phyloP scores from a whole-genome alignment of 345 rosid genomes.

The Capsella bursapastoris region DNA sequence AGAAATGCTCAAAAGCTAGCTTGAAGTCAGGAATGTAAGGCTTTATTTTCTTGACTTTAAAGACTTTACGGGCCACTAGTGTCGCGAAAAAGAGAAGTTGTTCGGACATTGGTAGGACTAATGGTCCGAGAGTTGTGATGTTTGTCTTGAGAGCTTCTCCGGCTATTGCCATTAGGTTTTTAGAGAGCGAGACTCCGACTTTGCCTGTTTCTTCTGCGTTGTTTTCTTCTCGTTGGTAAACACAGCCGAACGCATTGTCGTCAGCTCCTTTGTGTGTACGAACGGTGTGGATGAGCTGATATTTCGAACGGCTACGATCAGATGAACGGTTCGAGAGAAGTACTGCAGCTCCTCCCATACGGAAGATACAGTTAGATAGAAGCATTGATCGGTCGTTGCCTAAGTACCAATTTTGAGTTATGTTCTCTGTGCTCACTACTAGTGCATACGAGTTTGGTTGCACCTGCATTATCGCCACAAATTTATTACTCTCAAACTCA shows the following conservation, averaged over 20 bases:
- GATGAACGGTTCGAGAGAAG: constrained; percentile 76
- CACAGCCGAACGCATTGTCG: constrained; percentile 70
- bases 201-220: constrained; percentile 43
- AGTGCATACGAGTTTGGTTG: constrained; percentile 86
- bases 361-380: constrained; percentile 88
- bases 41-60: constrained; percentile 66
- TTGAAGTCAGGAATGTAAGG: constrained; percentile 89
- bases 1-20: constrained; percentile 87
- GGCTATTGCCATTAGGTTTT: constrained; percentile 92
- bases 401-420: constrained; percentile 83
- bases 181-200: constrained; percentile 81
- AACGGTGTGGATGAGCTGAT: constrained; percentile 88
- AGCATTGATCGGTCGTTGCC: constrained; percentile 96
- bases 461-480: constrained; percentile 50
- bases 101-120: constrained; percentile 91
- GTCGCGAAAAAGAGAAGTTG: constrained; percentile 76
- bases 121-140: constrained; percentile 87
- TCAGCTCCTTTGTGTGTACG: constrained; percentile 95
- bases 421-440: constrained; percentile 94
- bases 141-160: constrained; percentile 94
- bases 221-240: constrained; percentile 82
- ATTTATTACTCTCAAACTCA: not conserved
- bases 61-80: constrained; percentile 67
- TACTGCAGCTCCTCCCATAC: constrained; percentile 95
- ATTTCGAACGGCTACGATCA: constrained; percentile 82